A percentile compares a stretch with the other conserved stretches of the same genome.
These are phyloP conservation scores for Lenwebbia sp. DNA, from an alignment of 345 rosid species.

Conservation along the genomic window DNA sequence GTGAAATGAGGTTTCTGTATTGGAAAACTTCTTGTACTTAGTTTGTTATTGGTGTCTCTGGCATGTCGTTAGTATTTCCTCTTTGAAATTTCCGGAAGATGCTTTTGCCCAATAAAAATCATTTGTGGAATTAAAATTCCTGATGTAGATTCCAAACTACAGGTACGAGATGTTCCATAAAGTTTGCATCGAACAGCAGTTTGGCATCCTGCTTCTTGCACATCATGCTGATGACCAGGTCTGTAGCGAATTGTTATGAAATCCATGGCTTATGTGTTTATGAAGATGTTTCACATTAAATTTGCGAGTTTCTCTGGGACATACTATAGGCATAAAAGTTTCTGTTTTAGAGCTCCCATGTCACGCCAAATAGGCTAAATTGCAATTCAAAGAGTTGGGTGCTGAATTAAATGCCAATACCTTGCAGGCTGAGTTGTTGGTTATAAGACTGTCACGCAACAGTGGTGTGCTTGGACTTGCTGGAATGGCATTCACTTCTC, in stretches of 20 bases:
- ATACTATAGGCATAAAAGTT: background rate
- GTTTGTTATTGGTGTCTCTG: background rate
- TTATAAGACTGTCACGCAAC: constrained; percentile 81
- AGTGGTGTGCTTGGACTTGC: constrained; percentile 97
- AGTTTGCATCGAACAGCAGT: constrained; percentile 43
- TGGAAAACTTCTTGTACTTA: background rate
- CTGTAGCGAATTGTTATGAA: background rate
- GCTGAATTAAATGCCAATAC: background rate
- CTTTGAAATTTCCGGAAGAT: background rate
- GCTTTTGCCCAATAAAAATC: background rate
- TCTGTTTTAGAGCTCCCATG: background rate
- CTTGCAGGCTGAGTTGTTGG: constrained; percentile 82
- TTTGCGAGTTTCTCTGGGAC: background rate
- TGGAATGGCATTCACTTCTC: constrained; percentile 73
- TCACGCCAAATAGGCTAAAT: background rate
- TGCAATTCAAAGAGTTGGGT: background rate
- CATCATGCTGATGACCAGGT: constrained; percentile 98
- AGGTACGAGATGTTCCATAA: constrained; percentile 67
- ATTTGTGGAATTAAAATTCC: background rate
- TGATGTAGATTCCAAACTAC: background rate
- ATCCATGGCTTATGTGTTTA: background rate
- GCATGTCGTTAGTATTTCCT: background rate
- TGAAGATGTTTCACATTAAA: background rate
- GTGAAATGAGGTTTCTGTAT: constrained; percentile 57
- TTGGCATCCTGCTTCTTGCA: constrained; percentile 73